phyloP scores from a whole-genome alignment of 306 rosid species.

The Prunus campanulata region DNA sequence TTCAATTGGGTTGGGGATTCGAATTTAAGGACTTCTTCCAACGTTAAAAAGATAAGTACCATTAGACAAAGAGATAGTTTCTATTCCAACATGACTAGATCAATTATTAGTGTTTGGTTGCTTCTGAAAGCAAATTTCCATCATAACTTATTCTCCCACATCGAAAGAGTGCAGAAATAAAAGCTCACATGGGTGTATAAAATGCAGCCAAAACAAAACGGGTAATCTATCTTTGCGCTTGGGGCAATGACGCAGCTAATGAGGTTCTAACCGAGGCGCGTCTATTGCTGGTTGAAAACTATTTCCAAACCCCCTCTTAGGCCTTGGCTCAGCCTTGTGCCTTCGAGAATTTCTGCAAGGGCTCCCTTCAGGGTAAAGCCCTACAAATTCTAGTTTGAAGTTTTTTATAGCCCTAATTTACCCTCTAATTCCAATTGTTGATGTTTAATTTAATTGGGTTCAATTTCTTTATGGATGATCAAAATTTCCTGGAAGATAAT shows the following conservation, averaged over 20 bases:
- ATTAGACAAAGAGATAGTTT: neutral
- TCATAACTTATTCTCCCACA: neutral
- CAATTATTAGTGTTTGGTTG: neutral
- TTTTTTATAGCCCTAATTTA: neutral
- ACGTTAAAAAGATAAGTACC: neutral
- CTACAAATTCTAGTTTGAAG: neutral
- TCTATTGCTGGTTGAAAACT: too few species aligned
- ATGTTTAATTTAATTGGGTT: too few species aligned
- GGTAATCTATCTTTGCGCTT: neutral
- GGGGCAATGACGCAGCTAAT: neutral
- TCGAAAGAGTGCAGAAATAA: neutral
- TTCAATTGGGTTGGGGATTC: too few species aligned
- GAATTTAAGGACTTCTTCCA: rapidly evolving
- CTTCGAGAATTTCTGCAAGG: neutral
- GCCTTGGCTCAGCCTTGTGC: neutral
- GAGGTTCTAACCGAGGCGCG: too few species aligned
- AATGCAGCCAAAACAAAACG: rapidly evolving
- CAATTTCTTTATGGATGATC: too few species aligned
- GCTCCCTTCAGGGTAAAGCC: neutral
- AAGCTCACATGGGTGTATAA: neutral
- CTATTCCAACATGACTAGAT: neutral
- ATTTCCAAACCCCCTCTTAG: neutral
- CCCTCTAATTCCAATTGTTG: too few species aligned
- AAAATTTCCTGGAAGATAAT: too few species aligned
- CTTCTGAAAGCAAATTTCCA: neutral